These are phyloP conservation scores for Huntiella bhutanensis DNA, from an alignment of 2,329 filamentous ascomycete species.

Conservation along the genomic window DNA sequence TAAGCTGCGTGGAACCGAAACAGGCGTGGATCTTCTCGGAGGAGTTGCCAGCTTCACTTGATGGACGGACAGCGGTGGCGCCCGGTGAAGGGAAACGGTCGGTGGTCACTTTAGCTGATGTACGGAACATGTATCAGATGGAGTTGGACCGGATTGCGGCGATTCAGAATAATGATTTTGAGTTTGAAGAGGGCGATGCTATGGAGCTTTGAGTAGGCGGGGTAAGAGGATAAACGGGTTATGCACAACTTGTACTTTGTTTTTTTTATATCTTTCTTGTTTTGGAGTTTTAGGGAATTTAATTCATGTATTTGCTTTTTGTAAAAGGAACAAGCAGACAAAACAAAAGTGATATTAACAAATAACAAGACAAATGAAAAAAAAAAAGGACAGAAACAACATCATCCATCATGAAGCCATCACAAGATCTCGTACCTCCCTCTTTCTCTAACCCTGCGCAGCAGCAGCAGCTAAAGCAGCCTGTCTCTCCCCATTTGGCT, in stretches of 20 bases:
- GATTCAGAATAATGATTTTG: constrained; percentile 79
- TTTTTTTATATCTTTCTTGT: constrained; percentile 14
- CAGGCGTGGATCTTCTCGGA: constrained; percentile 64
- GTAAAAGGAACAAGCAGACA: not conserved
- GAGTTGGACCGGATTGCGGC: constrained; percentile 78
- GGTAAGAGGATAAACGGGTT: constrained; percentile 1
- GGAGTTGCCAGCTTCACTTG: constrained; percentile 16
- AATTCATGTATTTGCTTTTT: constrained; percentile 1
- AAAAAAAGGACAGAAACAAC: not conserved
- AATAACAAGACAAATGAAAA: not conserved
- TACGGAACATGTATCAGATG: constrained; percentile 73
- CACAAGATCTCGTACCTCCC: not conserved
- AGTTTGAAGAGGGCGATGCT: constrained; percentile 39
- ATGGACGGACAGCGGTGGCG: constrained; percentile 11
- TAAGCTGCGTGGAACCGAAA: constrained; percentile 63
- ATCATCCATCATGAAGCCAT: no score
- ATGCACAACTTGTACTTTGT: constrained; percentile 6
- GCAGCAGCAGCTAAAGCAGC: constrained; percentile 20
- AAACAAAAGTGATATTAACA: constrained; percentile 1
- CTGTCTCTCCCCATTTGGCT: constrained; percentile 26
- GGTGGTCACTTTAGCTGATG: constrained; percentile 68
- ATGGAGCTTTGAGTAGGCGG: constrained; percentile 28
- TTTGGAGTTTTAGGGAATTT: constrained; percentile 11
- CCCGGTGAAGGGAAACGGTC: constrained; percentile 35
- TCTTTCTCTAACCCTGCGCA: constrained; percentile 14